A percentile compares a stretch with the other conserved stretches of the same genome.
Evolutionary conservation across 2,329 filamentous ascomycete genomes (phyloP).

Genomic region (Zalaria sp.): DNA sequence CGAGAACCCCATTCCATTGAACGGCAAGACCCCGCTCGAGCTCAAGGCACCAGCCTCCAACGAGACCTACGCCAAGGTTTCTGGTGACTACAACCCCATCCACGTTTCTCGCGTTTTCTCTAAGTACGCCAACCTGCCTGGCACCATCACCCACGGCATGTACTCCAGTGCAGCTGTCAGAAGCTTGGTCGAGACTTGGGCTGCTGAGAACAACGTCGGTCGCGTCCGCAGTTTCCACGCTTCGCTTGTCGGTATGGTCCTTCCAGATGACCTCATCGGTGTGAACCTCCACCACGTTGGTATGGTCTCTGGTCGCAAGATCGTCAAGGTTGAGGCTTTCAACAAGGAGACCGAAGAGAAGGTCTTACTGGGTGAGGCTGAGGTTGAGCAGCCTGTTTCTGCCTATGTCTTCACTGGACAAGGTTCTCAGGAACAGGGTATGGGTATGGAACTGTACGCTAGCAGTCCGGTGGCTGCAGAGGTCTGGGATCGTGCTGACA

Average conservation of each 20-base stretch:
- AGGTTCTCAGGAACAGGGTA: constrained; percentile 95
- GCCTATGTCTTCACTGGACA: constrained; percentile 98
- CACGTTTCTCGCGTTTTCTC: constrained; percentile 96
- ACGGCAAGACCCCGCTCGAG: constrained; percentile 75
- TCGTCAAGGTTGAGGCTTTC: constrained; percentile 94
- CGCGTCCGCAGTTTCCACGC: constrained; percentile 96
- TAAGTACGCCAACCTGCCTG: constrained; percentile 85
- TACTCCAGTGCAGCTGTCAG: constrained; percentile 95
- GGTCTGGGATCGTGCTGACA: constrained; percentile 95
- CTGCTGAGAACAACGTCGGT: constrained; percentile 94
- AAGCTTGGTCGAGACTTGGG: constrained; percentile 95
- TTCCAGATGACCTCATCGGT: constrained; percentile 88
- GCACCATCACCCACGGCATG: constrained; percentile 98
- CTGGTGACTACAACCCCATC: constrained; percentile 96
- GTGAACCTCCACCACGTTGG: constrained; percentile 93
- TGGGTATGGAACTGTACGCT: constrained; percentile 98
- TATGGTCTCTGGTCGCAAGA: constrained; percentile 97
- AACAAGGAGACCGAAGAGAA: constrained; percentile 96
- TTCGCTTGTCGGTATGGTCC: constrained; percentile 93
- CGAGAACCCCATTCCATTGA: constrained; percentile 91
- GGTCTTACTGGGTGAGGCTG: constrained; percentile 85
- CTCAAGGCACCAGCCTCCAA: constrained; percentile 90
- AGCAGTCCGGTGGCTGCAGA: constrained; percentile 90
- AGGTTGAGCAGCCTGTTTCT: constrained; percentile 93
- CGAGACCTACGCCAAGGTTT: constrained; percentile 94